phyloP scores from a whole-genome alignment of 441 rosid genomes.

The Syzygium malaccense region DNA sequence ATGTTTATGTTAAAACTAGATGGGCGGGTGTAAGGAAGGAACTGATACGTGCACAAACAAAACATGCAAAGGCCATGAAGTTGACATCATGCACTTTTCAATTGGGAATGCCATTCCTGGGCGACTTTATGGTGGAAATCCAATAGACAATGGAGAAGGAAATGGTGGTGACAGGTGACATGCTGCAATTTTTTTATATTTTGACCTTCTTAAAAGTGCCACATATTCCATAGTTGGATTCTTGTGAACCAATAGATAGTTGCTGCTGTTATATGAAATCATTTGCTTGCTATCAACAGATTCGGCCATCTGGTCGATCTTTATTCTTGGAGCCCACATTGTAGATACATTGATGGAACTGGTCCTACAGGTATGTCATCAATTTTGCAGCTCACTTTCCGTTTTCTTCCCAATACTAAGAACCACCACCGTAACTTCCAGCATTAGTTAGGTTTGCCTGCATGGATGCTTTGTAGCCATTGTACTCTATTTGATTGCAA shows the following conservation, averaged over 20 bases:
- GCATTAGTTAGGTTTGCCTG: neutral
- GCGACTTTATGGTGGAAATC: constrained; percentile 87
- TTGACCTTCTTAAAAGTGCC: neutral
- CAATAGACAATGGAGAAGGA: constrained; percentile 66
- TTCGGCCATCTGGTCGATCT: constrained; percentile 87
- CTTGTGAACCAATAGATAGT: neutral
- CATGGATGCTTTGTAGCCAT: neutral
- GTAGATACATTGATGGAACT: constrained; percentile 76
- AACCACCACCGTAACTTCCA: neutral
- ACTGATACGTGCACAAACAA: constrained; percentile 62
- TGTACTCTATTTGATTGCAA: neutral
- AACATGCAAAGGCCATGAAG: constrained; percentile 93
- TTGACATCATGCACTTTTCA: constrained; percentile 97
- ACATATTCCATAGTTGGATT: constrained; percentile 1
- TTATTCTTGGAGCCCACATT: constrained; percentile 90
- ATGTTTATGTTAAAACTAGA: constrained; percentile 32
- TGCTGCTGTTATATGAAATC: neutral
- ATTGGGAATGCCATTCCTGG: constrained; percentile 96
- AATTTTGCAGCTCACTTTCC: neutral
- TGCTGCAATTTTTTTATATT: neutral
- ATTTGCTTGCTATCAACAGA: constrained; percentile 26
- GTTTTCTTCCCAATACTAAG: neutral
- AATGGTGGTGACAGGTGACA: constrained; percentile 90
- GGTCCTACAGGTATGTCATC: constrained; percentile 81
- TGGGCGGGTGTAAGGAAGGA: constrained; percentile 93